phyloP scores from a whole-genome alignment of 495 filamentous ascomycete genomes.

The Penicillium dipodomyicola region DNA sequence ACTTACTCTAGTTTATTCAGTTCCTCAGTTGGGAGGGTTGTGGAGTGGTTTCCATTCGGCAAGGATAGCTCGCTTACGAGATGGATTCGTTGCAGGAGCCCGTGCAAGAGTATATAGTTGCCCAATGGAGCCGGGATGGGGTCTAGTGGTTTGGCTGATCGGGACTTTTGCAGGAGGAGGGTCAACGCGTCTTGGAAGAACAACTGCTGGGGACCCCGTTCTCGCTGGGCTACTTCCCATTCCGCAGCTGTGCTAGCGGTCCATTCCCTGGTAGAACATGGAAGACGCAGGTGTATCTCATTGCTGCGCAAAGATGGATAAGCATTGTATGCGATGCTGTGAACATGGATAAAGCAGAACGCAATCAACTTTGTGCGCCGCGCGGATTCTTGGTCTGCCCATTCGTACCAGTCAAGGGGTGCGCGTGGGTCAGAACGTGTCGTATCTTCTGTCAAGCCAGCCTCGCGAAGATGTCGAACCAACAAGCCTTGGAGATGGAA shows the following conservation, averaged over 20 bases:
- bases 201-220: constrained; percentile 33
- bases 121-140: constrained; percentile 40
- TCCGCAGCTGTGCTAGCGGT: constrained; percentile 32
- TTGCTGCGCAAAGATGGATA: constrained; percentile 41
- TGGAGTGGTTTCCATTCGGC: constrained; percentile 34
- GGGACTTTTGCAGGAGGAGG: constrained; percentile 35
- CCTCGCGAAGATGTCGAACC: constrained; percentile 35
- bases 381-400: constrained; percentile 41
- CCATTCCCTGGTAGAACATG: constrained; percentile 43
- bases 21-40: constrained; percentile 36
- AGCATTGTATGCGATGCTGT: constrained; percentile 41
- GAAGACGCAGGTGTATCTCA: constrained; percentile 39
- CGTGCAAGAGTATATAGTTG: constrained; percentile 42
- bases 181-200: constrained; percentile 43
- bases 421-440: constrained; percentile 23
- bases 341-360: constrained; percentile 42
- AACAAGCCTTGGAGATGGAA: constrained; percentile 35
- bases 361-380: constrained; percentile 40
- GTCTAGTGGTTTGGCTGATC: constrained; percentile 27
- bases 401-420: constrained; percentile 37
- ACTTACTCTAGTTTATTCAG: constrained; percentile 41
- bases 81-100: constrained; percentile 41
- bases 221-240: constrained; percentile 36
- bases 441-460: constrained; percentile 29
- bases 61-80: constrained; percentile 41